Evolutionary conservation across 1,284 basidiomycete genomes (phyloP).

Genomic region (Pholiota adiposa): DNA sequence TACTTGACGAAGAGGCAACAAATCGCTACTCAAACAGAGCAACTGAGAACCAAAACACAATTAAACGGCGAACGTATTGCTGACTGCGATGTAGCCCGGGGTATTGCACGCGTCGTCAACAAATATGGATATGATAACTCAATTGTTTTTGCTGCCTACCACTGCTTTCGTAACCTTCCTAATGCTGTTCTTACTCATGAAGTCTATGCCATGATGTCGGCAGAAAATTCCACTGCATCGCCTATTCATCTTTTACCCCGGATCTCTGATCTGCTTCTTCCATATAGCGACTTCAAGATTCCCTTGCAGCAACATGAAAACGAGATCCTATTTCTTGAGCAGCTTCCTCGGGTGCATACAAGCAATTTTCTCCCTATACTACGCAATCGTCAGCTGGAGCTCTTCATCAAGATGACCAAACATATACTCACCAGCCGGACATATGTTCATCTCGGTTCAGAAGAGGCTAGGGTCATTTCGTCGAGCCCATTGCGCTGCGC

Average conservation of each 20-base stretch:
- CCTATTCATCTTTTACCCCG: neutral
- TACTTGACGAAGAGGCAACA: neutral
- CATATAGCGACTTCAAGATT: neutral
- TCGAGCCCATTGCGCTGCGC: neutral
- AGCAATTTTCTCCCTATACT: neutral
- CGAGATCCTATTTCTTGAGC: slow-evolving; percentile 3
- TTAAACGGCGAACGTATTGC: neutral
- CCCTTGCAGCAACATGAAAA: neutral
- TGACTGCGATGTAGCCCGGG: slow-evolving; percentile 1
- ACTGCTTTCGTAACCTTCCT: slow-evolving; percentile 4
- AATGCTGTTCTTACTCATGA: neutral
- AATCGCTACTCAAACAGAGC: neutral
- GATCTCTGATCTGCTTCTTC: neutral
- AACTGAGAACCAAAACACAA: neutral
- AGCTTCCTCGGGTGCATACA: neutral
- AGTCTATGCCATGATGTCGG: neutral
- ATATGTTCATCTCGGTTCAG: neutral
- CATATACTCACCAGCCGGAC: neutral
- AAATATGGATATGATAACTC: slow-evolving; percentile 1
- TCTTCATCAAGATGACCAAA: neutral
- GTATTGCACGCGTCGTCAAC: slow-evolving; percentile 1
- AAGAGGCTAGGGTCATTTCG: neutral
- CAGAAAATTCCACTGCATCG: neutral
- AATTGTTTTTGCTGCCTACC: neutral
- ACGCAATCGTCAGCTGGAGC: slow-evolving; percentile 2